Base-by-base conservation (phyloP, 2,329 filamentous ascomycete genomes). In the Penicillium decumbens region DNA sequence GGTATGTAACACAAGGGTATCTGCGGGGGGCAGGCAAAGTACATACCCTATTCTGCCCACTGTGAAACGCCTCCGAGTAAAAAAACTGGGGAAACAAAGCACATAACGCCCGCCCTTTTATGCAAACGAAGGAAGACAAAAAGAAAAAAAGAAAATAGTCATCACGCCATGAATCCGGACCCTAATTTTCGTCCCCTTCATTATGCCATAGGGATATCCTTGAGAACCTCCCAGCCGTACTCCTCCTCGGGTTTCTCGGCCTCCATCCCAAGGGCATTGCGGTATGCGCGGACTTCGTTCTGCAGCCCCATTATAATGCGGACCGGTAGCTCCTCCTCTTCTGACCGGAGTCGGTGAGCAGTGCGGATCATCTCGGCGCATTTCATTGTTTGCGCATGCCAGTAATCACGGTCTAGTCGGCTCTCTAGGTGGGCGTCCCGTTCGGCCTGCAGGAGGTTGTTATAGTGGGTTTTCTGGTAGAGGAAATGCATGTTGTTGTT, bases 291-390 rank as follows among this genome's bases (percentile, higher is more conserved):
- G 20, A 77, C 74, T 54, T 77, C 74, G 39, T 73, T 75, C 58
- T 77, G 75, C 12, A 77, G 63, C 12, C 73, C 75, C 8, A 71
- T 63, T 12, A 77, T 65, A 45, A 77, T 58, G 10, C 71, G 68
- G 24, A 75, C 60, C 4, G 74, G 74, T 15, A 70, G 51, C 18
- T 72, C 69, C 41, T 77, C 75, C 56, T 77, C 75, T 45, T 77
- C 73, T 32, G 69, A 74, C 15, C 75, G 70, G n/a, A 77, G 59
- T 25, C 70, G 69, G 53, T 75, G 71, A 3, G 75, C 74, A 10
- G 68, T 74, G 6, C 75, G 69, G 35, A 78, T 72, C 72, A 77
- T 76, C 56, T 76, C 73, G 8, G 73, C 70, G 45, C 73, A 71
- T 50, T 70, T 71, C 64, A 77, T 67, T 13, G 74, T 72, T 58